phyloP scores from a whole-genome alignment of 2,329 filamentous ascomycete species.

The Pezicula radicicola region DNA sequence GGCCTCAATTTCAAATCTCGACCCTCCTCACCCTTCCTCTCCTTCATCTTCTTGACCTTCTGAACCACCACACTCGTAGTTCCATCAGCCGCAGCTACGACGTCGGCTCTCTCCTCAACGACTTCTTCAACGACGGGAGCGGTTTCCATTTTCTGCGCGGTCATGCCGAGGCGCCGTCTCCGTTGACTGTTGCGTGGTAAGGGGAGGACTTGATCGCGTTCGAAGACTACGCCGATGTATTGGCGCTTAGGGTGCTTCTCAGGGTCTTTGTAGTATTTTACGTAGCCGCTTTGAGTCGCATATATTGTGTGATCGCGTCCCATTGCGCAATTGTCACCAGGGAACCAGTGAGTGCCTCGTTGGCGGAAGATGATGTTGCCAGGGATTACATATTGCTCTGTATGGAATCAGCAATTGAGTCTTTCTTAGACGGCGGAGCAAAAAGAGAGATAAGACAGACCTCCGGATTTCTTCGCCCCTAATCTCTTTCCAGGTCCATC shows the following conservation, averaged over 20 bases:
- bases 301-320: constrained; percentile 97
- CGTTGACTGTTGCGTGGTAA: constrained; percentile 71
- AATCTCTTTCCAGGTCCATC: constrained; percentile 80
- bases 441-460: constrained; percentile 41
- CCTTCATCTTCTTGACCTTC: constrained; percentile 10
- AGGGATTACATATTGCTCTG: constrained; percentile 88
- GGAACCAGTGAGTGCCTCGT: constrained; percentile 89
- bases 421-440: not conserved
- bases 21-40: constrained; percentile 30
- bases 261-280: constrained; percentile 95
- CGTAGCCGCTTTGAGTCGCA: constrained; percentile 80
- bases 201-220: constrained; percentile 77
- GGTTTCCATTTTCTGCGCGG: constrained; percentile 45
- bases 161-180: constrained; percentile 73
- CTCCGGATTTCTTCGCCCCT: constrained; percentile 89
- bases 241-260: constrained; percentile 77
- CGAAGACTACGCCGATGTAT: constrained; percentile 91
- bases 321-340: constrained; percentile 93
- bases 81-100: constrained; percentile 10
- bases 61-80: constrained; percentile 8
- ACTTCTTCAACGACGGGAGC: constrained; percentile 13
- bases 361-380: constrained; percentile 99
- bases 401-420: constrained; percentile 1
- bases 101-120: constrained; percentile 5
- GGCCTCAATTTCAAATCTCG: constrained; percentile 40